Conservation (phyloP, 352 stramenopile species). For the Pythium utonaiense region DNA sequence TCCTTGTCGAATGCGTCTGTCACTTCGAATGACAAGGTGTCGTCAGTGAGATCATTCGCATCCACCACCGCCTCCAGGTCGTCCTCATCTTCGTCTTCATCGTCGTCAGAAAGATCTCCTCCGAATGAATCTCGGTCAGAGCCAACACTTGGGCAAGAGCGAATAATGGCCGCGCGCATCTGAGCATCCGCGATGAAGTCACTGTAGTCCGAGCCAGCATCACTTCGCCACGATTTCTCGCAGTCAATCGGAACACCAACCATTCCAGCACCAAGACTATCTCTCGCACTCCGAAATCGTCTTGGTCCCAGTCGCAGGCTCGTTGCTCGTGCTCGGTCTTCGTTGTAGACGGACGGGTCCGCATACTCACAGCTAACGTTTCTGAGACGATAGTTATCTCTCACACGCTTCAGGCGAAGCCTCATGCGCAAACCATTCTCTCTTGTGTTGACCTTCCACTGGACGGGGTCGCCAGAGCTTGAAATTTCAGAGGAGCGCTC, state of each 20-base stretch:
- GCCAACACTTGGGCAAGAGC: constrained; percentile 58
- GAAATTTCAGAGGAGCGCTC: background rate
- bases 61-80: constrained; percentile 25
- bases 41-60: background rate
- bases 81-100: constrained; percentile 38
- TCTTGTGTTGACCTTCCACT: constrained; percentile 62
- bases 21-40: background rate
- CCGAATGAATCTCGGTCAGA: constrained; percentile 33
- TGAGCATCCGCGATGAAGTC: constrained; percentile 76
- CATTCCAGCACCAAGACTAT: constrained; percentile 25
- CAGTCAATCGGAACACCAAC: constrained; percentile 30
- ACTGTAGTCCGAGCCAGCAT: constrained; percentile 72
- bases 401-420: constrained; percentile 59
- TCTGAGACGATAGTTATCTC: constrained; percentile 57
- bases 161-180: constrained; percentile 73
- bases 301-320: constrained; percentile 13
- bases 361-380: constrained; percentile 65
- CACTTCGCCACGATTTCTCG: constrained; percentile 63
- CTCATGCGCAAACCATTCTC: constrained; percentile 80
- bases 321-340: constrained; percentile 21
- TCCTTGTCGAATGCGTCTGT: constrained; percentile 20
- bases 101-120: constrained; percentile 40
- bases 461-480: background rate
- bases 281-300: constrained; percentile 21
- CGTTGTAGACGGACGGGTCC: constrained; percentile 38